Percentiles rank a stretch among this genome's conserved stretches.
Conservation (phyloP, 306 rosid species). For the Trichosanthes cucumerina region DNA sequence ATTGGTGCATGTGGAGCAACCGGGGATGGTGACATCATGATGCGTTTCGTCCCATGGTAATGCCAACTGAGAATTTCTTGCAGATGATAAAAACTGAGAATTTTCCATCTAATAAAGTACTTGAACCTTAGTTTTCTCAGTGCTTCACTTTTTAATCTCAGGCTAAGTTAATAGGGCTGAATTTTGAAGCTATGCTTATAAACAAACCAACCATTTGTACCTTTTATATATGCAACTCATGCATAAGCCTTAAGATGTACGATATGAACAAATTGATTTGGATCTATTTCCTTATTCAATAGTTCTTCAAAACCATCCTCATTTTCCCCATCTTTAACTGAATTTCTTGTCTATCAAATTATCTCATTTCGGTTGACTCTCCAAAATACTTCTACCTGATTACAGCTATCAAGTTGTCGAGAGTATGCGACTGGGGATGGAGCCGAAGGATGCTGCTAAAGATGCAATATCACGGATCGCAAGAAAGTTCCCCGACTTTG, state of each 20-base stretch:
- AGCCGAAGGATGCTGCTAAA: constrained; percentile 63
- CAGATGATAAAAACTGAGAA: not conserved
- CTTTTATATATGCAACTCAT: not conserved
- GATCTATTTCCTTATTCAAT: not conserved
- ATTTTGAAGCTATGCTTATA: not conserved
- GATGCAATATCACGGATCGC: constrained; percentile 73
- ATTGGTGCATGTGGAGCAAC: constrained; percentile 94
- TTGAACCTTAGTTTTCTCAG: not conserved
- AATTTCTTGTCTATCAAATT: not conserved
- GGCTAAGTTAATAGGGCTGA: not conserved
- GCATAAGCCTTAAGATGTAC: not conserved
- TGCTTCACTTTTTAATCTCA: not conserved
- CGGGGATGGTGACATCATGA: constrained; percentile 90
- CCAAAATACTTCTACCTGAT: constrained; percentile 8
- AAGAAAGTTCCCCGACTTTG: constrained; percentile 55
- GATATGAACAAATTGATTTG: not conserved
- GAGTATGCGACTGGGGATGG: constrained; percentile 91
- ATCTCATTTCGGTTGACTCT: not conserved
- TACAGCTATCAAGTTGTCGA: constrained; percentile 94
- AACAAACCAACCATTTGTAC: not conserved
- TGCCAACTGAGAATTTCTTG: not conserved
- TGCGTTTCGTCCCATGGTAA: constrained; percentile 96
- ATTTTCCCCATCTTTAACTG: not conserved
- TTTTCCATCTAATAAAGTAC: not conserved
- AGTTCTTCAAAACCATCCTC: not conserved